Evolutionary conservation across 2,329 filamentous ascomycete genomes (phyloP), one percentile per base, ranked within the genome.

Genomic region (Diaporthe humulicola): DNA sequence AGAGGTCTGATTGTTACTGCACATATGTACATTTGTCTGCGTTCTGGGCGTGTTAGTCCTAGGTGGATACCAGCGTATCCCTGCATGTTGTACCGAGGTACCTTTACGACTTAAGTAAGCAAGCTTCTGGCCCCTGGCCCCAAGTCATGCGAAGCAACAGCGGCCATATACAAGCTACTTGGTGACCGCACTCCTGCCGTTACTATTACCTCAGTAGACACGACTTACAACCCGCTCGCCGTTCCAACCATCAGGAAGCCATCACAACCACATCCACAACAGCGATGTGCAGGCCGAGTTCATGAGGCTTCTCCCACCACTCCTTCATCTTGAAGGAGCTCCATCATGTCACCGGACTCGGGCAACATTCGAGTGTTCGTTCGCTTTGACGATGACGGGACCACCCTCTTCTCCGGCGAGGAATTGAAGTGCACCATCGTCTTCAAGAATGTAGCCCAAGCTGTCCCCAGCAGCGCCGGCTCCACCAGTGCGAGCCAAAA

Each of bases 401-500:
- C 73, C 73, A 72, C 71, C 67, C 95, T 99, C 80, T 99, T 98
- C 86, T 95, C 97, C 74, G 97, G 97, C 84, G 97, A 99, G 88
- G 94, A 98, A 81, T 91, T 98, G 81, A 94, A 96, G 86, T 98
- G 97, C 85, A 95, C 93, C 78, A 98, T 99, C 83, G 98, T 95
- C 69, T 99, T 99, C 86, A 96, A 94, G 85, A 99, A 99, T 83
- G 90, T 96, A 77, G 89, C 91, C 56, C 81, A 89, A 67, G 86
- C 85, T 52, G 69, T 77, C 83, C 72, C 76, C 25, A 77, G 72
- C 60, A 73, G 73, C 70, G 70, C 70, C 36, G 73, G 25, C 77
- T 75, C 57, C 77, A 70, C 71, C 82, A 73, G 76, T 79, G 73
- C 78, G 78, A 76, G 79, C 66, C 54, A 50, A 45, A 61, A 58